phyloP scores from a whole-genome alignment of 257 asterid species.

The Nicotiana sylvestris region DNA sequence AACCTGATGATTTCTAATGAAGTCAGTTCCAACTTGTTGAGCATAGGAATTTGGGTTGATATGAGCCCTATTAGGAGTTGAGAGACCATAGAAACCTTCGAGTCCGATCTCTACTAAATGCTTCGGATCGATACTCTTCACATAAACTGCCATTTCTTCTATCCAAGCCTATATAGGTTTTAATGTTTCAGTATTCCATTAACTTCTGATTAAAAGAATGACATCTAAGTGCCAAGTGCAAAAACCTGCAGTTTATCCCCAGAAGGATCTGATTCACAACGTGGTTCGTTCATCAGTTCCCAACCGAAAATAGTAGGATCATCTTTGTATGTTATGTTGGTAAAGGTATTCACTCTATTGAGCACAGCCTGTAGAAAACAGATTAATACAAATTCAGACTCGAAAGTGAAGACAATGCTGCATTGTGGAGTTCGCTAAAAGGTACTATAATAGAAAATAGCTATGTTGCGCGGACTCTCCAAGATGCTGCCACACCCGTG shows the following conservation, averaged over 20 bases:
- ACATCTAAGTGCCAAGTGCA: neutral
- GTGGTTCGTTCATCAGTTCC: constrained; percentile 96
- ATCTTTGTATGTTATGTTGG: constrained; percentile 76
- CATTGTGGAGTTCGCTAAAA: neutral
- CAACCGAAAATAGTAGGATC: constrained; percentile 89
- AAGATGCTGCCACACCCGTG: too few relatives aligned
- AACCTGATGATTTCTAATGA: constrained; percentile 89
- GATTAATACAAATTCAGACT: neutral
- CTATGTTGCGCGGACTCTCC: too few relatives aligned
- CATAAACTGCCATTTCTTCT: constrained; percentile 79
- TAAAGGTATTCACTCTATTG: constrained; percentile 63
- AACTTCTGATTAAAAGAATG: neutral
- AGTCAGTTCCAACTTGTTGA: constrained; percentile 91
- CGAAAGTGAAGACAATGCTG: neutral
- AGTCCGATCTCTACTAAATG: constrained; percentile 80
- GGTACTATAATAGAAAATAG: too few relatives aligned
- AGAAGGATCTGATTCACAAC: constrained; percentile 79
- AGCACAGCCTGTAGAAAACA: constrained; percentile 50
- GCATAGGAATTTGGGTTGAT: constrained; percentile 70
- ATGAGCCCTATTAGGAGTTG: constrained; percentile 69
- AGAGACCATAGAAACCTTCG: constrained; percentile 92
- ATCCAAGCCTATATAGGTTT: constrained; percentile 53
- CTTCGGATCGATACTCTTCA: constrained; percentile 82
- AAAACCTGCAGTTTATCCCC: constrained; percentile 75
- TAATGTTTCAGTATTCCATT: neutral